phyloP scores from a whole-genome alignment of 2,329 filamentous ascomycete species.

The Penicillium palitans region DNA sequence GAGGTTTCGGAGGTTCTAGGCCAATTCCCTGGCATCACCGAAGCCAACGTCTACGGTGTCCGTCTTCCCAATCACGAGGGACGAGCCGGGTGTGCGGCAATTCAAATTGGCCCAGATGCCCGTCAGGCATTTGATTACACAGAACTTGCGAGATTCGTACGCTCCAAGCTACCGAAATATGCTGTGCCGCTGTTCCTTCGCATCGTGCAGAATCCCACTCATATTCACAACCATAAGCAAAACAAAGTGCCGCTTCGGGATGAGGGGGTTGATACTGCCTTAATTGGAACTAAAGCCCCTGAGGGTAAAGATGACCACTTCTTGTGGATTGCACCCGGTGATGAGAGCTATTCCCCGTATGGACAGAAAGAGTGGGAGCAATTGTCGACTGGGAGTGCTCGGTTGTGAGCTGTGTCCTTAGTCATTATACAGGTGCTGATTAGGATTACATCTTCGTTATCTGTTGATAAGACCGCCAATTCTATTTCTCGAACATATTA shows the following conservation, averaged over 20 bases:
- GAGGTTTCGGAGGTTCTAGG: slow-evolving; percentile 68
- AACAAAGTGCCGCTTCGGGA: slow-evolving; percentile 70
- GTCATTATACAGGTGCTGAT: no score
- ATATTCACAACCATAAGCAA: slow-evolving; percentile 71
- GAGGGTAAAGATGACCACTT: slow-evolving; percentile 50
- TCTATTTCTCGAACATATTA: no score
- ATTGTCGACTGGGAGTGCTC: slow-evolving; percentile 49
- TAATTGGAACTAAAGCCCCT: slow-evolving; percentile 46
- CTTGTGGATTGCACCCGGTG: slow-evolving; percentile 51
- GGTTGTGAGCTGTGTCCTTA: slow-evolving; percentile 37
- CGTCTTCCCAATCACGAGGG: slow-evolving; percentile 66
- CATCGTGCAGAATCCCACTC: slow-evolving; percentile 51
- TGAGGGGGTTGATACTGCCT: slow-evolving; percentile 63
- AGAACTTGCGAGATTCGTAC: slow-evolving; percentile 59
- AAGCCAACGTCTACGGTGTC: slow-evolving; percentile 72
- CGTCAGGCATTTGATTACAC: slow-evolving; percentile 58
- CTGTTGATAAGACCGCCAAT: no score
- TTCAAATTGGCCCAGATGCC: slow-evolving; percentile 55
- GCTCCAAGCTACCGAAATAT: slow-evolving; percentile 65
- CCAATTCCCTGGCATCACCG: slow-evolving; percentile 57
- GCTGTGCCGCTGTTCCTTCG: slow-evolving; percentile 74
- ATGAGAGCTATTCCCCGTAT: slow-evolving; percentile 61
- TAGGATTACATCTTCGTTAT: no score
- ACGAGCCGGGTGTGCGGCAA: slow-evolving; percentile 62
- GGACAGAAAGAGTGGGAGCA: slow-evolving; percentile 59